Base-by-base conservation (phyloP, 192 early-diverging fungal genomes). In the Thoreauomyces humboldtii region DNA sequence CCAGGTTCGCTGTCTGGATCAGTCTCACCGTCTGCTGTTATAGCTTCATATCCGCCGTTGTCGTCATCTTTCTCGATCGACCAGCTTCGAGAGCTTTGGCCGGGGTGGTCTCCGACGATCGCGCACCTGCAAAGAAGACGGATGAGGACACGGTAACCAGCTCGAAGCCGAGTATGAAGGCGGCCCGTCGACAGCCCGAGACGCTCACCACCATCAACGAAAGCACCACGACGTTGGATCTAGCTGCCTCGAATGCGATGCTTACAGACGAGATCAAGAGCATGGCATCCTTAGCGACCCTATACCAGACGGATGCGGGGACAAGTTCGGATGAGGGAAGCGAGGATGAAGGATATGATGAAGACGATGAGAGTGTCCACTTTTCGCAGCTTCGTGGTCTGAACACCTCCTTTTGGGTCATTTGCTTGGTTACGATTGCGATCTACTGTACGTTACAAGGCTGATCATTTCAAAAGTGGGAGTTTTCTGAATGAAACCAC, bases 361-460 rank as follows among this genome's bases (percentile, higher is more conserved):
- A 75, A 43, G 71, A 64, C 19, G 77, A 81, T 38, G 77, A 81
- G 60, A 71, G 56, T 4, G 62, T 81, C 22, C 67, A 77, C 44
- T 71, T 60, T 21, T 42, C 52, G 29, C 72, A 78, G 50, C 38
- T 80, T 24, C 34, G 37, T 0, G 68, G 53, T 4, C 70, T 85
- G 36, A 63, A 54, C 4, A 51, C 35, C 31, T 46, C 55, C 25
- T 82, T 84, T 51, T 87, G 81, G 81, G 36, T 81, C 5, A 61
- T 87, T 7, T 84, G 80, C 51, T n/a, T 71, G 9, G 56, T 75
- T 7, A 77, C 75, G 0, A 74, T 88, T 24, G 22, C 70, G 29
- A 58, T 86, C 1, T 78, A 85, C 67, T 82, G 82, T 47, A 71
- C 35, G 32, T 75, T 5, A 42, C 15, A 38, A 37, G 14, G 55